A percentile compares a stretch with the other conserved stretches of the same genome.
Evolutionary conservation across 2,329 filamentous ascomycete species (phyloP).

Genomic region (Setomelanomma holmii): DNA sequence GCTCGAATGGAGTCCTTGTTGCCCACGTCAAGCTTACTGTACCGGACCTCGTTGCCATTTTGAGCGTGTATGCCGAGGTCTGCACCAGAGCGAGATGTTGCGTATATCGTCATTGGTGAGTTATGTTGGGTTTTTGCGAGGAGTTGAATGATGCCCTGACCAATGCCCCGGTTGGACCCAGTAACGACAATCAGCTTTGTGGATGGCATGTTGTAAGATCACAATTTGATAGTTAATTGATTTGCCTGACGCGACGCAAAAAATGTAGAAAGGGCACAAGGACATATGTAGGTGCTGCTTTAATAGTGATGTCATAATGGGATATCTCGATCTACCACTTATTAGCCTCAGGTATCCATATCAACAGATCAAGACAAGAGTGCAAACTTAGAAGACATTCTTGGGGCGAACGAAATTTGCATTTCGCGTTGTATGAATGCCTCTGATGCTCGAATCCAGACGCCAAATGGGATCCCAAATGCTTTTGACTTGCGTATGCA

Average conservation of each 20-base stretch:
- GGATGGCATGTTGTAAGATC: not conserved
- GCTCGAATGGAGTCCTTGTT: slow-evolving; percentile 10
- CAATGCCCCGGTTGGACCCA: slow-evolving; percentile 22
- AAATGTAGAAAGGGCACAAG: too few relatives aligned
- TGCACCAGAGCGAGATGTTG: slow-evolving; percentile 16
- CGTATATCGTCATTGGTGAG: slow-evolving; percentile 15
- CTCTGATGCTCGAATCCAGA: too few relatives aligned
- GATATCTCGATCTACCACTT: not conserved
- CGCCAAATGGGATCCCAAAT: too few relatives aligned
- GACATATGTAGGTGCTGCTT: too few relatives aligned
- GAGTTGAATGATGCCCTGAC: slow-evolving; percentile 19
- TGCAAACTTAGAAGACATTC: too few relatives aligned
- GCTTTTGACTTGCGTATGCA: too few relatives aligned
- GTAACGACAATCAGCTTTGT: slow-evolving; percentile 16
- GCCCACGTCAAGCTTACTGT: slow-evolving; percentile 14
- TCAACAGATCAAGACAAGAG: not conserved
- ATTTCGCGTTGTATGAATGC: too few relatives aligned
- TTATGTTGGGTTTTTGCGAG: slow-evolving; percentile 14
- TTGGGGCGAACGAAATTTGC: too few relatives aligned
- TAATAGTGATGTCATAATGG: slow-evolving; percentile 4
- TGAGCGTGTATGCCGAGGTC: slow-evolving; percentile 6
- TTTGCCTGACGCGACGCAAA: too few relatives aligned
- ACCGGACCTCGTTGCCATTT: slow-evolving; percentile 6
- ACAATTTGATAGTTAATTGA: not conserved
- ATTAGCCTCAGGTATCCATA: not conserved